These are phyloP conservation scores for Aspergillus bertholletiae DNA, from an alignment of 495 filamentous ascomycete species.

Conservation along the genomic window DNA sequence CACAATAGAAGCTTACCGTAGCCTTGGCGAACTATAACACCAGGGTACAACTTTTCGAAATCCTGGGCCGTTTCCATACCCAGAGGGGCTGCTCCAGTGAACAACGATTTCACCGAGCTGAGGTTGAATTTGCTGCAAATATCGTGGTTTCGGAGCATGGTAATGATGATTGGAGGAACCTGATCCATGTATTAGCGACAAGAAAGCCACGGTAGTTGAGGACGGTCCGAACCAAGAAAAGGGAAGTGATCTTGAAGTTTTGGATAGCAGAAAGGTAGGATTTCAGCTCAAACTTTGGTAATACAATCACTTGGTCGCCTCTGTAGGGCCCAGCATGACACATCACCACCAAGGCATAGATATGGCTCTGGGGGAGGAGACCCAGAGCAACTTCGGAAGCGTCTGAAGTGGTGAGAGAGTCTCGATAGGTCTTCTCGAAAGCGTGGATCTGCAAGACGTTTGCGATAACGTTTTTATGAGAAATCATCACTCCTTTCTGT, in stretches of 20 bases:
- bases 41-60: conserved; percentile 61
- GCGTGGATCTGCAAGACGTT: conserved; percentile 65
- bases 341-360: conserved; percentile 79
- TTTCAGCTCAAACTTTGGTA: conserved; percentile 80
- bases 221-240: conserved; percentile 58
- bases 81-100: conserved; percentile 81
- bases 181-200: conserved; percentile 18
- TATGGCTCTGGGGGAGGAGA: conserved; percentile 80
- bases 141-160: conserved; percentile 65
- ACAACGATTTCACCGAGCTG: conserved; percentile 61
- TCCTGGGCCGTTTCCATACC: conserved; percentile 74
- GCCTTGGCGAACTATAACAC: conserved; percentile 67
- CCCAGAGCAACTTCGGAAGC: conserved; percentile 60
- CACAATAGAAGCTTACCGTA: conserved; percentile 58
- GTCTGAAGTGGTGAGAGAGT: conserved; percentile 31
- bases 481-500: conserved; percentile 93
- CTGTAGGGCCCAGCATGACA: conserved; percentile 66
- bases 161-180: conserved; percentile 86
- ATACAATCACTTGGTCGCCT: conserved; percentile 73
- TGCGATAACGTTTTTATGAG: conserved; percentile 83
- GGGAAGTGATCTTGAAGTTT: conserved; percentile 63
- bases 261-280: conserved; percentile 65
- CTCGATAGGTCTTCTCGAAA: conserved; percentile 50
- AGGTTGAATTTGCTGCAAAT: conserved; percentile 69
- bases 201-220: neutral